These are phyloP conservation scores for Pseudogymnoascus destructans DNA, from an alignment of 2,329 filamentous ascomycete species.

Conservation along the genomic window DNA sequence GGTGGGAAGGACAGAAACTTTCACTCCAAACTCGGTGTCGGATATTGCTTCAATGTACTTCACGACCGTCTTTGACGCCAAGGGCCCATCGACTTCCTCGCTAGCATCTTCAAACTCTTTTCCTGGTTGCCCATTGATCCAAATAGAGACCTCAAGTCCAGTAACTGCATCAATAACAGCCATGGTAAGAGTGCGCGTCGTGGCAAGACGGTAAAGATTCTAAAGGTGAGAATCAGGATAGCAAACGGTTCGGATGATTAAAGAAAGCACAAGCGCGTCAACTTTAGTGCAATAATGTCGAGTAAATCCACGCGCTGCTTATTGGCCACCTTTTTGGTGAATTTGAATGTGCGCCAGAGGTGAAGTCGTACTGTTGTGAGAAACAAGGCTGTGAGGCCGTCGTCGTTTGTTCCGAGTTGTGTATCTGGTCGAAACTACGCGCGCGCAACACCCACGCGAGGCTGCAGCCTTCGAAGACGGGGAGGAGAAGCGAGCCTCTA, in stretches of 20 bases:
- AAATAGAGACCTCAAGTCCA: conserved; percentile 19
- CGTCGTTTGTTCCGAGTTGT: not conserved
- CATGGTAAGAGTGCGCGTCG: conserved; percentile 14
- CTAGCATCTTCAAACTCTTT: conserved; percentile 15
- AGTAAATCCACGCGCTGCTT: not conserved
- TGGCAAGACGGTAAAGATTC: not conserved
- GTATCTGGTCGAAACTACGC: not conserved
- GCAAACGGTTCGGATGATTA: not conserved
- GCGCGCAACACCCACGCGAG: not conserved
- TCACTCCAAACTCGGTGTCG: not conserved
- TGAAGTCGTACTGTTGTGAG: not conserved
- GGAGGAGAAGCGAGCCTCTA: not conserved
- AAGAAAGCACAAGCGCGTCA: not conserved
- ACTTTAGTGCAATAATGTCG: not conserved
- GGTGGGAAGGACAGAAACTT: not conserved
- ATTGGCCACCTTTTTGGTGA: not conserved
- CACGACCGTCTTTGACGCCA: not conserved
- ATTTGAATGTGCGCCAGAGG: not conserved
- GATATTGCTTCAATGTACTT: not conserved
- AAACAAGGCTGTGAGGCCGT: not conserved
- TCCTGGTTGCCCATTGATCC: conserved; percentile 15
- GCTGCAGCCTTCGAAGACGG: not conserved
- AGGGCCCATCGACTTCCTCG: not conserved
- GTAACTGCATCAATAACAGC: conserved; percentile 19
- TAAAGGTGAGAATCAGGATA: not conserved